Conservation (phyloP, 2,329 filamentous ascomycete species). For the Coleophoma cylindrospora region DNA sequence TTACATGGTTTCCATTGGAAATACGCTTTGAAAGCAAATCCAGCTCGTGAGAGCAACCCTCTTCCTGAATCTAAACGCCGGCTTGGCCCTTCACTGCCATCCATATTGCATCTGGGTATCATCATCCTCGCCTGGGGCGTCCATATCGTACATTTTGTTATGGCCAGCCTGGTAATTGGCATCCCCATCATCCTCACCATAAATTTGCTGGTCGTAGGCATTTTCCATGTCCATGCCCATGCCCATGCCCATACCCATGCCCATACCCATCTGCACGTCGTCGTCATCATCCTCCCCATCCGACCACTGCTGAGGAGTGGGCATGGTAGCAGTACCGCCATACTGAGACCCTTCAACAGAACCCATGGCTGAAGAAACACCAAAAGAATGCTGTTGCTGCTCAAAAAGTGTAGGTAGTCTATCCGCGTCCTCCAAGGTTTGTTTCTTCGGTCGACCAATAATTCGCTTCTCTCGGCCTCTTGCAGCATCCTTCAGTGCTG, state of each 20-base stretch:
- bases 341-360: not conserved
- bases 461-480: too few species aligned
- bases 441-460: too few species aligned
- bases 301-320: conserved; percentile 1
- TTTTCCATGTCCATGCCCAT: not conserved
- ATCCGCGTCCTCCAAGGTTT: too few species aligned
- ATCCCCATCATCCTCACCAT: not conserved
- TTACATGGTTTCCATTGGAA: too few species aligned
- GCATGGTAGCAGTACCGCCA: not conserved
- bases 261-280: not conserved
- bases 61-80: not conserved
- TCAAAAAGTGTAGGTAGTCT: not conserved
- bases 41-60: not conserved
- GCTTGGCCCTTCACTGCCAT: conserved; percentile 1
- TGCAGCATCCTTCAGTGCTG: too few species aligned
- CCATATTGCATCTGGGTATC: conserved; percentile 14
- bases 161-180: not conserved
- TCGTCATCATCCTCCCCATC: conserved; percentile 1
- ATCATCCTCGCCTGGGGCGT: conserved; percentile 9
- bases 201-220: not conserved
- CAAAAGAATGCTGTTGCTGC: not conserved
- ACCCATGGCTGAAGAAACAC: too few species aligned
- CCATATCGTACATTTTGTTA: conserved; percentile 4
- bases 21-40: too few species aligned
- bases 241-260: not conserved